Conservation (phyloP, 2,329 filamentous ascomycete species). For the Arthrobotrys musiformis region DNA sequence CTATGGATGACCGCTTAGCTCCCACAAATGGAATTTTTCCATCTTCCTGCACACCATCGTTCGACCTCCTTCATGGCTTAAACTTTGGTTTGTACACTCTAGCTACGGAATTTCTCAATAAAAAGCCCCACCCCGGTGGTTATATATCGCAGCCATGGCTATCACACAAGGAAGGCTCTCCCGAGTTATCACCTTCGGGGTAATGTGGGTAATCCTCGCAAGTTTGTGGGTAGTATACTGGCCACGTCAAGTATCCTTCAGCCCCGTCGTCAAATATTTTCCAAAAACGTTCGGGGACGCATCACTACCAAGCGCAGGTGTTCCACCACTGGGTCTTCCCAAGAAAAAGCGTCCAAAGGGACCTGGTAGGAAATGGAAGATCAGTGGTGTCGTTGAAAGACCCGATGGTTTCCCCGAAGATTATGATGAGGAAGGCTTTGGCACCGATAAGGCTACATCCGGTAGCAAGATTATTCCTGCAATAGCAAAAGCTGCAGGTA, state of each 20-base stretch:
- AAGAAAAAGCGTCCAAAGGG: too few species aligned
- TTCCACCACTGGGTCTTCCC: neutral
- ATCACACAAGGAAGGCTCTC: constrained; percentile 18
- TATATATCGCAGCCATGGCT: constrained; percentile 16
- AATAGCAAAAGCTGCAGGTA: neutral
- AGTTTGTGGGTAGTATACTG: constrained; percentile 27
- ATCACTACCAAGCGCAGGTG: neutral
- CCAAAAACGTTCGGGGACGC: neutral
- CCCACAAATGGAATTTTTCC: neutral
- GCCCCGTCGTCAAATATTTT: neutral
- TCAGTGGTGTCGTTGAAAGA: neutral
- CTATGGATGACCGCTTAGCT: neutral
- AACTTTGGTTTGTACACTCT: neutral
- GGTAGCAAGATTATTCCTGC: neutral
- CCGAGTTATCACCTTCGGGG: constrained; percentile 2
- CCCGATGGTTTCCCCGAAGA: neutral
- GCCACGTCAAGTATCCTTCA: neutral
- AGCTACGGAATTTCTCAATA: neutral
- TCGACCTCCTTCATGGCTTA: too few species aligned
- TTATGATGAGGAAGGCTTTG: neutral
- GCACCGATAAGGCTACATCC: neutral
- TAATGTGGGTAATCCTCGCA: constrained; percentile 18
- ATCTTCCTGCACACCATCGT: too few species aligned
- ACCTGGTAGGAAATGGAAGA: neutral
- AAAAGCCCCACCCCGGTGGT: neutral